Base-by-base conservation (phyloP, 1,139 yeast species). In the Suhomyces maxii region DNA sequence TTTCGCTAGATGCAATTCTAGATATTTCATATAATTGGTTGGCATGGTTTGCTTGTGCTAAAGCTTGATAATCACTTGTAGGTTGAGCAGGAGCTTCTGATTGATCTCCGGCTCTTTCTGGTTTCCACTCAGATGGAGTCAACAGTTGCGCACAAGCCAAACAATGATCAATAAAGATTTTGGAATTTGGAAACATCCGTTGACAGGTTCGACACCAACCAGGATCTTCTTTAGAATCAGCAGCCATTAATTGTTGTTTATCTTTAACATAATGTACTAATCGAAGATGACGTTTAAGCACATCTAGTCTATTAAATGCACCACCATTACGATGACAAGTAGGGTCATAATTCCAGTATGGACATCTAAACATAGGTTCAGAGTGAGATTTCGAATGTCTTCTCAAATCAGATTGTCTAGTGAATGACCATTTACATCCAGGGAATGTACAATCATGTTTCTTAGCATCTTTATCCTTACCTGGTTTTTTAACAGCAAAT, bases 281-380 rank as follows among this genome's bases (percentile, higher is more conserved):
- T 47, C 79, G 73, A 47, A 86, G 67, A 61, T 86, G 91, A 42
- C 91, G 72, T 54, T 84, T 85, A 51, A 85, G 67, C 31, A 85
- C 90, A 55, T 86, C 91, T 47, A 84, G 66, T 42, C 91, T 68
- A 55, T 80, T 82, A 63, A 86, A 86, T 0, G 86, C 79, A 5
- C 90, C 90, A 10, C 86, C 87, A 52, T 84, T 84, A 43, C 85
- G 73, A 60, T 84, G 91, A 59, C 90, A 85, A 2, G 86, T 79
- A 3, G 84, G 81, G 52, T 83, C 86, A 39, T 74, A 69, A 44
- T 73, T 72, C 85, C 86, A 84, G 61, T 76, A 86, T 1, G 93
- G 91, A 60, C 93, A 86, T 53, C 79, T 82, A 58, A 82, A 82
- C 51, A 73, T 76, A 1, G 90, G 90, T 38, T 76, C 75, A 32